A percentile compares a stretch with the other conserved stretches of the same genome.
phyloP scores from a whole-genome alignment of 345 rosid species.

The Arabidopsis arenosa region DNA sequence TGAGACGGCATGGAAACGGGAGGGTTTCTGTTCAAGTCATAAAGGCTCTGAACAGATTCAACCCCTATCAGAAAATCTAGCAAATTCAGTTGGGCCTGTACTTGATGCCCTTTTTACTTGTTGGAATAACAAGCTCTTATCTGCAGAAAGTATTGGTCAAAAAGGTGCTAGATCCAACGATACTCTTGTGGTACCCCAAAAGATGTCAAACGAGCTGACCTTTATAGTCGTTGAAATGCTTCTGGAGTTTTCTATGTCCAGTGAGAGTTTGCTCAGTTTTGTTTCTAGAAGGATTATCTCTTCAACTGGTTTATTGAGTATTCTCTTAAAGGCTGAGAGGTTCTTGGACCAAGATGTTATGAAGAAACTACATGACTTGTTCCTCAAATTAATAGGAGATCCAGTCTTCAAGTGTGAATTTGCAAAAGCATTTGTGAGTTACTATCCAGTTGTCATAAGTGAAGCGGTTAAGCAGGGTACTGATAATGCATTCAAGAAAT shows the following conservation, averaged over 20 bases:
- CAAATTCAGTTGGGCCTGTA: constrained; percentile 70
- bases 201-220: constrained; percentile 72
- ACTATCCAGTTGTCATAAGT: constrained; percentile 70
- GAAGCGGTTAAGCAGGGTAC: constrained; percentile 63
- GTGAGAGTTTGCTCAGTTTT: constrained; percentile 94
- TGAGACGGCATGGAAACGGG: constrained; percentile 91
- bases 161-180: constrained; percentile 50
- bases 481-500: constrained; percentile 54
- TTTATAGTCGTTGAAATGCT: constrained; percentile 76
- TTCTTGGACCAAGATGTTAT: constrained; percentile 56
- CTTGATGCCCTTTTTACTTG: constrained; percentile 67
- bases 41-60: constrained; percentile 93
- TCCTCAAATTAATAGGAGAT: constrained; percentile 85
- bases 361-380: constrained; percentile 73
- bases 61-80: constrained; percentile 72
- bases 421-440: constrained; percentile 77
- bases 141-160: constrained; percentile 50
- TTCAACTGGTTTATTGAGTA: constrained; percentile 63
- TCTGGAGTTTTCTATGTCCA: constrained; percentile 70
- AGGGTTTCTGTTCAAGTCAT: constrained; percentile 92
- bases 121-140: constrained; percentile 68
- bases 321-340: constrained; percentile 81
- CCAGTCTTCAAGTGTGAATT: constrained; percentile 87
- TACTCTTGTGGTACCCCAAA: constrained; percentile 39
- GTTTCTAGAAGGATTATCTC: constrained; percentile 68